Conservation (phyloP, 2,329 filamentous ascomycete genomes). For the Xylaria sp. region DNA sequence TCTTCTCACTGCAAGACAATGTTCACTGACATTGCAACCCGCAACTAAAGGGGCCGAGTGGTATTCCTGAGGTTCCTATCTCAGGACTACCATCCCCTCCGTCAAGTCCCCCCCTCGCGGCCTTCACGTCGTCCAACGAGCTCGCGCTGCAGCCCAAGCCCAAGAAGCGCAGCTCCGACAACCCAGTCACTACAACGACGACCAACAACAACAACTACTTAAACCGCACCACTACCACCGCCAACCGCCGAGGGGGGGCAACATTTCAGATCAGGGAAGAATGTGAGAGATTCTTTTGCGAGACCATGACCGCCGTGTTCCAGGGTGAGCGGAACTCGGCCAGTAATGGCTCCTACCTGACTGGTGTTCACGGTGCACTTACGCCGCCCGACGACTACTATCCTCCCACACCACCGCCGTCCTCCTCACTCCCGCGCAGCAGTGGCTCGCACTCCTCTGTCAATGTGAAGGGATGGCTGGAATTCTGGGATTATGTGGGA, state of each 20-base stretch:
- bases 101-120: slow-evolving; percentile 89
- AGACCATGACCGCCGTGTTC: slow-evolving; percentile 93
- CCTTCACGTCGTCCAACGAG: slow-evolving; percentile 75
- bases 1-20: not conserved
- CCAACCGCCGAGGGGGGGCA: slow-evolving; percentile 84
- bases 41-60: slow-evolving; percentile 75
- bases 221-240: slow-evolving; percentile 60
- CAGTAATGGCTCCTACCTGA: slow-evolving; percentile 84
- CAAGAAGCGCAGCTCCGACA: slow-evolving; percentile 54
- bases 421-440: slow-evolving; percentile 48
- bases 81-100: slow-evolving; percentile 86
- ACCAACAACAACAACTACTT: slow-evolving; percentile 49
- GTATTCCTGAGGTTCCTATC: slow-evolving; percentile 92
- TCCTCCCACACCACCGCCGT: slow-evolving; percentile 51
- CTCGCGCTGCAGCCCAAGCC: slow-evolving; percentile 71
- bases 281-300: slow-evolving; percentile 99
- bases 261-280: slow-evolving; percentile 97
- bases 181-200: slow-evolving; percentile 43
- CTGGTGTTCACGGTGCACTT: slow-evolving; percentile 71
- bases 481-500: slow-evolving; percentile 87
- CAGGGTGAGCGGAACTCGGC: slow-evolving; percentile 90
- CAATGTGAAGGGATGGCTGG: slow-evolving; percentile 72
- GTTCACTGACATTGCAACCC: not conserved
- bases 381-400: slow-evolving; percentile 64
- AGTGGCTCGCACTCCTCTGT: slow-evolving; percentile 45